Conservation (phyloP, 768 basidiomycete species). For the Pholiota molesta region DNA sequence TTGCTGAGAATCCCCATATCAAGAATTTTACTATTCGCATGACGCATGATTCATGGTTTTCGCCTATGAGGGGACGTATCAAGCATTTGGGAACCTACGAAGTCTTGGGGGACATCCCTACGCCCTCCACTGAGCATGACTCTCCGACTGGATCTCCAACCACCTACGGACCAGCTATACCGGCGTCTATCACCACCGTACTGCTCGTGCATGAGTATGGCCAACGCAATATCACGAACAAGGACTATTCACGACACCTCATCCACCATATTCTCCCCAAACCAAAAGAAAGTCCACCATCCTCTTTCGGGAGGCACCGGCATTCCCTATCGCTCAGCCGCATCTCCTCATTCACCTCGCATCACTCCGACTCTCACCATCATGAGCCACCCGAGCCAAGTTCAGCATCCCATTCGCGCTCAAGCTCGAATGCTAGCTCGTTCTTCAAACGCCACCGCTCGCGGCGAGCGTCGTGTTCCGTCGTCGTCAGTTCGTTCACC, state of each 20-base stretch:
- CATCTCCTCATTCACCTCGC: not conserved
- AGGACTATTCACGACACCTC: slow-evolving; percentile 20
- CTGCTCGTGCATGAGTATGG: slow-evolving; percentile 19
- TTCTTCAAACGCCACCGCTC: slow-evolving; percentile 1
- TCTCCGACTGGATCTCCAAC: no score
- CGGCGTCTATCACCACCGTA: not conserved
- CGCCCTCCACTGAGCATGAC: not conserved
- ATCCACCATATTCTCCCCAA: slow-evolving; percentile 7
- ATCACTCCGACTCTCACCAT: not conserved
- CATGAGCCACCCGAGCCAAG: not conserved
- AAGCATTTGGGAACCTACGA: slow-evolving; percentile 35
- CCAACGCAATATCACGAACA: slow-evolving; percentile 21
- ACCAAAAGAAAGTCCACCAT: not conserved
- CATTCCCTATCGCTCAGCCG: slow-evolving; percentile 4
- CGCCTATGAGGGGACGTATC: slow-evolving; percentile 32
- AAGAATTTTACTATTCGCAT: slow-evolving; percentile 34
- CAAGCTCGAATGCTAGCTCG: slow-evolving; percentile 1
- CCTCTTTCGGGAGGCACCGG: not conserved
- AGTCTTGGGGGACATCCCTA: slow-evolving; percentile 19
- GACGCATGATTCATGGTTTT: slow-evolving; percentile 39
- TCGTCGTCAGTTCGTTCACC: not conserved
- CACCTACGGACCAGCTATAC: not conserved
- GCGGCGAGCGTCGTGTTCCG: slow-evolving; percentile 7
- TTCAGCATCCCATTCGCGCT: slow-evolving; percentile 3
- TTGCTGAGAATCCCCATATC: slow-evolving; percentile 34